Evolutionary conservation across 805 yeast species (phyloP).

Genomic region (Brettanomyces naardenensis): DNA sequence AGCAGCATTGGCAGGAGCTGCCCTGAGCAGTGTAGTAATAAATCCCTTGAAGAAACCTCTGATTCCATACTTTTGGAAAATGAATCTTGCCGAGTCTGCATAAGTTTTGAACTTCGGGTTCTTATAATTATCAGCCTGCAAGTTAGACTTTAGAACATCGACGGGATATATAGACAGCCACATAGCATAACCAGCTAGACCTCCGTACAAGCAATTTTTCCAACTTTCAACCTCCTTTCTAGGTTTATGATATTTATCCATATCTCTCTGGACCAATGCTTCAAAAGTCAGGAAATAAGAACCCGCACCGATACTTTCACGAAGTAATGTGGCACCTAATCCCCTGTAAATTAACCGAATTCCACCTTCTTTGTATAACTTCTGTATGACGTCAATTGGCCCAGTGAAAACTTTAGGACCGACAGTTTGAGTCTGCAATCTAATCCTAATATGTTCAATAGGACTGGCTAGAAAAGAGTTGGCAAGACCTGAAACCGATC

Average conservation of each 20-base stretch:
- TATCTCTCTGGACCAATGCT: conserved; percentile 67
- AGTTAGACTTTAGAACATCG: conserved; percentile 83
- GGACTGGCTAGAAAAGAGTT: conserved; percentile 88
- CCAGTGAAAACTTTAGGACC: conserved; percentile 50
- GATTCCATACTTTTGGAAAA: conserved; percentile 53
- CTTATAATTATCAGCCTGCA: conserved; percentile 66
- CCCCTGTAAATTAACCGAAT: conserved; percentile 60
- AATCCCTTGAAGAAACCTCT: conserved; percentile 87
- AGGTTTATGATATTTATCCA: conserved; percentile 33
- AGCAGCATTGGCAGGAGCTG: conserved; percentile 97
- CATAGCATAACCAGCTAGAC: conserved; percentile 81
- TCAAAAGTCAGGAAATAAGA: conserved; percentile 86
- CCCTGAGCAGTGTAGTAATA: conserved; percentile 85
- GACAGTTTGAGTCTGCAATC: conserved; percentile 80
- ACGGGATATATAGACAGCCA: conserved; percentile 85
- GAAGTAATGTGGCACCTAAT: conserved; percentile 66
- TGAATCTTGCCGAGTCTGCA: conserved; percentile 47
- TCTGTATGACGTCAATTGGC: conserved; percentile 62
- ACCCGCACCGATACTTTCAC: conserved; percentile 89
- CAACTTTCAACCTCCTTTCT: conserved; percentile 81
- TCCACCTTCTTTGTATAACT: conserved; percentile 50
- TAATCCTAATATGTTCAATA: conserved; percentile 89
- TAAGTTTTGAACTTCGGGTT: conserved; percentile 54
- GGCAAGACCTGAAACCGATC: conserved; percentile 88
- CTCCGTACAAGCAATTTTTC: conserved; percentile 84